Conservation (phyloP, 1,284 basidiomycete genomes). For the Ustilago xerochloae region DNA sequence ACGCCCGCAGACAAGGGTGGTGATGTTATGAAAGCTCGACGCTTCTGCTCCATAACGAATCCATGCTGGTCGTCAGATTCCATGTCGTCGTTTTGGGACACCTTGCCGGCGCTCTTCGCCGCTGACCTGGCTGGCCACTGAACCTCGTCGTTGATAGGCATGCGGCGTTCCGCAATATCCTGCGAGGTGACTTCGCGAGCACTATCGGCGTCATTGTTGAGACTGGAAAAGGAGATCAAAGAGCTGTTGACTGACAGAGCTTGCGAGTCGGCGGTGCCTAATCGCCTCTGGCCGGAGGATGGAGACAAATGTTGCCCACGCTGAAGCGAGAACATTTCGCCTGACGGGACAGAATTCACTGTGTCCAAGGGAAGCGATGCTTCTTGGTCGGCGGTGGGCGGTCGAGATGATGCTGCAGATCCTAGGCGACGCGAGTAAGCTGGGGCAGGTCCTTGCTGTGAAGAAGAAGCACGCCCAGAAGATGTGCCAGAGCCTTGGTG, state of each 20-base stretch:
- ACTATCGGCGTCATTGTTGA: constrained; percentile 2
- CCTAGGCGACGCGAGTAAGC: constrained; percentile 21
- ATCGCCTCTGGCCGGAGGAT: neutral
- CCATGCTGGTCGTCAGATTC: constrained; percentile 9
- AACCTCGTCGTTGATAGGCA: neutral
- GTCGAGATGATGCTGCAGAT: constrained; percentile 19
- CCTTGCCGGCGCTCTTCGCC: neutral
- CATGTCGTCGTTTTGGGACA: constrained; percentile 2
- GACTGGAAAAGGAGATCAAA: constrained; percentile 10
- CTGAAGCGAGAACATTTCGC: neutral
- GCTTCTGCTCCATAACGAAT: constrained; percentile 31
- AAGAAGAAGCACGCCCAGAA: neutral
- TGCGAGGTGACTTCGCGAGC: neutral
- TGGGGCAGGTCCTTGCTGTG: constrained; percentile 10
- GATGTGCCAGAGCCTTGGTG: neutral
- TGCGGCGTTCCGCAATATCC: neutral
- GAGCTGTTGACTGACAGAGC: constrained; percentile 4
- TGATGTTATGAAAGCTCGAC: constrained; percentile 30
- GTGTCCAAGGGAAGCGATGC: neutral
- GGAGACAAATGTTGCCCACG: neutral
- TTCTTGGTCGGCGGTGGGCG: constrained; percentile 12
- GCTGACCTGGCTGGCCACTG: neutral
- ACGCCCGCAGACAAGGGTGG: constrained; percentile 36
- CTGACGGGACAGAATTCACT: too few relatives aligned
- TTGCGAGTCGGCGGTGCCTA: constrained; percentile 2